Evolutionary conservation across 2,329 filamentous ascomycete species (phyloP), one percentile per base, ranked within the genome.

Genomic region (Apiospora kogelbergensis): DNA sequence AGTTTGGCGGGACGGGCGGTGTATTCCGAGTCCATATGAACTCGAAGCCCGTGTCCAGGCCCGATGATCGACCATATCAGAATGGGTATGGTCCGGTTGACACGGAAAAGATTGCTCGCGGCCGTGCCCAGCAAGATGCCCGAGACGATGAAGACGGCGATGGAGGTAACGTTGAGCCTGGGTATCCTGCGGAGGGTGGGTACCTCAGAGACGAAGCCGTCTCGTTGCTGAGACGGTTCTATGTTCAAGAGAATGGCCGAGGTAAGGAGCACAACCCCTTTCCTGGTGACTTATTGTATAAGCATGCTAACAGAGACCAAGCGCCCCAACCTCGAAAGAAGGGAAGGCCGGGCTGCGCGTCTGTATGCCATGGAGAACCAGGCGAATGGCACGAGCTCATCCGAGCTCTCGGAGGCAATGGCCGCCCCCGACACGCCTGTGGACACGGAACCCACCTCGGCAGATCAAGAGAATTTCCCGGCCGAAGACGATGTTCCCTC

Each of bases 201-300:
- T 91, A 97, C 84, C 93, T 94, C 75, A 89, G 94, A 63, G 93
- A 97, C 76, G 95, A 98, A 77, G 95, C 96, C 5, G 97, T 99
- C 70, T 95, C 95, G 80, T 82, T 99, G 73, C 85, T 99, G 73
- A 88, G 97, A 72, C 90, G 95, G 70, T 99, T 99, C 81, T 99
- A 99, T 79, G 93, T 99, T 41, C 96, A 99, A 81, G 95, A 99
- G 81, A 99, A 99, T 80, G 94, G 93, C 72, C 93, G 96, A 85
- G 93, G 93, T 93, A 82, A 75, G 84, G 76, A 44, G 57, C 57
- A 2, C 2, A n/a, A n/a, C 40, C 30, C 37, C 11, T 41, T 44
- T 42, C 24, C 63, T 65, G n/a, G 7, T 24, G 22, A 17, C 37
- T 13, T 10, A n/a, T 5, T 22, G 40, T 2, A 57, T 60, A 64